These are phyloP conservation scores for Leishmania guyanensis DNA, from an alignment of 208 protist genomes.

Conservation along the genomic window DNA sequence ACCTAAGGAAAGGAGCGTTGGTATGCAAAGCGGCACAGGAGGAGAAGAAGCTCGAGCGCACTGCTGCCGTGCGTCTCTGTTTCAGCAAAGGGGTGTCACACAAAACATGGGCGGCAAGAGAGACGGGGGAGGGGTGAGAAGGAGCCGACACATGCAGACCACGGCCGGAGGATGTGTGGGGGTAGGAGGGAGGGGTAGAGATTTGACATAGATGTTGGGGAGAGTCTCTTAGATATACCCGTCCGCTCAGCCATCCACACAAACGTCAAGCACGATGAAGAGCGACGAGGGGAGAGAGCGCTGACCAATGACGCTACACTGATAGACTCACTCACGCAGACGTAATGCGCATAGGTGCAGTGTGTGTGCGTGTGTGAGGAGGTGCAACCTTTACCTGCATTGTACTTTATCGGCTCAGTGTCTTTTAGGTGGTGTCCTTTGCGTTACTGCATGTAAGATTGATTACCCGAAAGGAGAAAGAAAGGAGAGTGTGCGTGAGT, in stretches of 20 bases:
- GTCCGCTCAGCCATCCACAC: not conserved
- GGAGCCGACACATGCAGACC: too few species aligned
- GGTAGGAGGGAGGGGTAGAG: not conserved
- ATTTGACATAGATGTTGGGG: not conserved
- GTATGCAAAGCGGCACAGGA: not conserved
- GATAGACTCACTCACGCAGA: not conserved
- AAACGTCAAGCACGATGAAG: not conserved
- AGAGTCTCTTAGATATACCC: not conserved
- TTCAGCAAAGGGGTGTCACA: not conserved
- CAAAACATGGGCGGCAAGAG: not conserved
- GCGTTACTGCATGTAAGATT: not conserved
- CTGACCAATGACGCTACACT: not conserved
- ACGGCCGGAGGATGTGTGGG: not conserved
- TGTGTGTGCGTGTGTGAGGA: not conserved
- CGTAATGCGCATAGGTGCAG: not conserved
- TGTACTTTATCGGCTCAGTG: slow-evolving; percentile 4
- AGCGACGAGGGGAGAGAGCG: not conserved
- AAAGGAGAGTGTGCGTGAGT: too few species aligned
- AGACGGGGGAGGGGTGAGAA: not conserved
- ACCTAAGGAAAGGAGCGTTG: not conserved
- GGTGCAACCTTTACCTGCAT: not conserved
- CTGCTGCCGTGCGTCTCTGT: not conserved
- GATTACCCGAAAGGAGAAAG: not conserved
- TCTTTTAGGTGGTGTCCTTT: not conserved
- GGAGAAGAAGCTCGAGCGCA: not conserved